These are phyloP conservation scores for Tephrocybe sp. DNA, from an alignment of 768 basidiomycete species.

Conservation along the genomic window DNA sequence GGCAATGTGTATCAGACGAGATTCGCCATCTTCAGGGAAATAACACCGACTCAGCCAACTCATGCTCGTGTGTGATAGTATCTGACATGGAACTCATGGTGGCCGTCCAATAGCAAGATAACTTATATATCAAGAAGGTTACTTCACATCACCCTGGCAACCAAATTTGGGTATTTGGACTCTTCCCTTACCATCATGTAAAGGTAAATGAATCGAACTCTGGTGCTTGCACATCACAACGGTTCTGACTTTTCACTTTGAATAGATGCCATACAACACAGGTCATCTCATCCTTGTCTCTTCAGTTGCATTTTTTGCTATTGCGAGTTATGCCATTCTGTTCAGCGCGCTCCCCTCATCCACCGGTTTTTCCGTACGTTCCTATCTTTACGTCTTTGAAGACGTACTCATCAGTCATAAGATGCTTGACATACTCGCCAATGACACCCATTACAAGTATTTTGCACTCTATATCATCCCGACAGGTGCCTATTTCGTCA, in stretches of 20 bases:
- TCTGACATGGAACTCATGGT: conserved; percentile 27
- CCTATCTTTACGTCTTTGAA: not conserved
- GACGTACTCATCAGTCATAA: conserved; percentile 26
- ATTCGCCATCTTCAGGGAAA: conserved; percentile 19
- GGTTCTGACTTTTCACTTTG: not conserved
- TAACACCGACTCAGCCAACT: conserved; percentile 35
- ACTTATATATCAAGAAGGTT: conserved; percentile 23
- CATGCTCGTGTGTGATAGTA: conserved; percentile 13
- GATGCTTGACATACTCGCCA: conserved; percentile 63
- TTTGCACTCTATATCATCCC: conserved; percentile 78
- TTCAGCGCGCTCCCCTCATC: conserved; percentile 63
- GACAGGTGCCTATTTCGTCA: conserved; percentile 83
- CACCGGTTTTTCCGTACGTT: conserved; percentile 51
- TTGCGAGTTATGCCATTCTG: conserved; percentile 63
- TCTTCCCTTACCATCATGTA: conserved; percentile 1
- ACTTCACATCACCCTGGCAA: conserved; percentile 45
- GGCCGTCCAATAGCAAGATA: conserved; percentile 34
- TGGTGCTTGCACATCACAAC: not conserved
- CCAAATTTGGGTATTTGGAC: conserved; percentile 7
- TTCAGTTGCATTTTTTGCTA: conserved; percentile 51
- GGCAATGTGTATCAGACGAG: conserved; percentile 30
- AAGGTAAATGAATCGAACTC: not conserved
- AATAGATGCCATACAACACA: conserved; percentile 20
- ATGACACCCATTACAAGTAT: conserved; percentile 91
- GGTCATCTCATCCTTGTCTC: conserved; percentile 50